Base-by-base conservation (phyloP, 2,329 filamentous ascomycete species). In the Pestalotiopsis sp. region DNA sequence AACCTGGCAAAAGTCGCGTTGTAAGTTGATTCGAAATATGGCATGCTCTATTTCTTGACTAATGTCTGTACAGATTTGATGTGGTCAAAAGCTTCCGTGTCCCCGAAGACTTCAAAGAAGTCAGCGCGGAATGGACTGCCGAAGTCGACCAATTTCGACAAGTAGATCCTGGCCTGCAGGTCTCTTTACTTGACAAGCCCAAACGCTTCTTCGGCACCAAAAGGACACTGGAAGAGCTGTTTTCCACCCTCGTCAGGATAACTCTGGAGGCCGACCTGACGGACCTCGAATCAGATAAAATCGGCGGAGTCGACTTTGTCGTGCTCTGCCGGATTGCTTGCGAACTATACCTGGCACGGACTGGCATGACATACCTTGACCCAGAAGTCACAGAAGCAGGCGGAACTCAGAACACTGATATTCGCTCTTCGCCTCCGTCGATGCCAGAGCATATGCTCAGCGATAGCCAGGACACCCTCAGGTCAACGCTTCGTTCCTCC, bases 341-440 rank as follows among this genome's bases (percentile, higher is more conserved):
- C 66, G 76, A 78, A 67, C 65, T 76, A 41, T 76, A 74, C 55
- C 58, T 78, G n/a, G 77, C 77, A 23, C 61, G 71, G 3, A 67
- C 72, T 66, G 74, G 76, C 11, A 63, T 78, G 27, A 70, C 73
- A 41, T 71, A 72, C 65, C 45, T 55, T 9, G 59, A 52, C 17
- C 17, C 31, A 13, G 36, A 14, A 5, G 17, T 59, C 3, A 17
- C n/a, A 52, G 52, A 57, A 9, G 23, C 31, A 11, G 23, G 9
- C 23, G 4, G 3, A 41, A 20, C 38, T 17, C 41, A 27, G 38
- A 58, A 62, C 17, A 31, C 45, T 17, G 57, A 66, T 36, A 52
- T 49, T 49, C 64, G 61, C 36, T 65, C 67, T 4, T 59, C 58
- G 20, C 38, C 20, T 55, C 69, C 57, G 55, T 68, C 31, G 49